Base-by-base conservation (phyloP, 345 rosid genomes). In the Leavenworthia alabamica region DNA sequence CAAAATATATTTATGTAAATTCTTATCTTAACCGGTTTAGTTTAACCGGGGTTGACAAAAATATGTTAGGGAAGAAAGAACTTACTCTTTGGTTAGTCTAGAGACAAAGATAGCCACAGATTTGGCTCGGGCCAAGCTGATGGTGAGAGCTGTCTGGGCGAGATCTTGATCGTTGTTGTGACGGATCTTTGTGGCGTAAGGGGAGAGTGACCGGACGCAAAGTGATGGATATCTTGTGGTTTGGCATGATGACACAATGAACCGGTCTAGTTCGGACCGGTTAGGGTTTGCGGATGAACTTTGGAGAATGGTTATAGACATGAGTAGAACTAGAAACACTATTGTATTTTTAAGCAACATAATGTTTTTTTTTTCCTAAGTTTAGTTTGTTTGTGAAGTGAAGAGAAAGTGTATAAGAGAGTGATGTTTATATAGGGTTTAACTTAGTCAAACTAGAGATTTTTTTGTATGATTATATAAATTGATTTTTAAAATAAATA, bases 181-280 rank as follows among this genome's bases (percentile, higher is more conserved):
- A 19, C 77, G 82, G 66, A 89, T 83, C 50, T 53, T 74, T 19
- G 67, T 62, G 43, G 91, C 86, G 22, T 85, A 83, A 42, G 76
- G 80, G 0, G 93, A 79, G 61, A 83, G 89, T 46, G 78, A 77
- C 19, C 71, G 77, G 29, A 86, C 72, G 14, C 98, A 92, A 6
- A 92, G 47, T 28, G 70, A 79, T 19, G 93, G 90, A 35, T 89
- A 92, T 27, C 77, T 78, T 17, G 90, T 86, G 73, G 77, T 74
- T 69, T 45, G 78, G 78, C 98, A 92, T n/a, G 88, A 81, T 27
- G 78, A 42, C 36, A 32, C 76, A 56, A 92, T 81, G 73, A 83
- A 89, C 44, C 42, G 69, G 64, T 47, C 45, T 37, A 16, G 14
- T n/a, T 35, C 49, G 2, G 67, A 53, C 36, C 29, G 61, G 60